Evolutionary conservation across 164 flowering plant species (phyloP), one percentile per base, ranked within the genome.

Genomic region (Annona cherimola): DNA sequence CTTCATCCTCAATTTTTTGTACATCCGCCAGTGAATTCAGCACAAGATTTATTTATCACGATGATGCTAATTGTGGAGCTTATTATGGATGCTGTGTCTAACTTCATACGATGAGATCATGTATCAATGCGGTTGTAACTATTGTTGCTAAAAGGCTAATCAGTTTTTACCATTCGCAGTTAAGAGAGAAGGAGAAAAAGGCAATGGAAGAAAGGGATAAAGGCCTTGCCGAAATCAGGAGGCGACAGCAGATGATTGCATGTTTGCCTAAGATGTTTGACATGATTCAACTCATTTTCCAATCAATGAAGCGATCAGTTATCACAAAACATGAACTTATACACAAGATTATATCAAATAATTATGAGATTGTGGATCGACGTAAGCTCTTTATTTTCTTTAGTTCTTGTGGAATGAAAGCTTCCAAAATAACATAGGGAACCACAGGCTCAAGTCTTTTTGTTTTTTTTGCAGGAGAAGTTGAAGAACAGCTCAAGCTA

Each of bases 261-360:
- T 9, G 81, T 74, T 82, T 94, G 19, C 97, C 97, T 4, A 88
- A 85, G 84, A 80, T 88, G 68, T 88, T 90, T 73, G 81, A 92
- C 82, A 84, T 75, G 79, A 81, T 91, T 75, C 86, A 75, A 45
- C 87, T 83, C 70, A 78, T 87, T 42, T 90, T 90, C 77, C 90
- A 89, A 71, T 86, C 91, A 0, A 79, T 74, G 44, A 82, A 80
- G 50, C 85, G 88, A 1, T 81, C 86, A 5, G 86, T 90, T 44
- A 69, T 89, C 57, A 90, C 94, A n/a, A 91, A 88, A 69, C 88
- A 87, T 73, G 97, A 95, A 83, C 86, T 95, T 65, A 63, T 91
- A 16, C 79, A 87, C 80, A 88, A 77, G 76, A 82, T 91, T 50
- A 75, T 83, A 55, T 69, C 87, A 16, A 75, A 79, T 76, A 81